phyloP scores from a whole-genome alignment of 164 flowering plant species.

The Protea cynaroides region DNA sequence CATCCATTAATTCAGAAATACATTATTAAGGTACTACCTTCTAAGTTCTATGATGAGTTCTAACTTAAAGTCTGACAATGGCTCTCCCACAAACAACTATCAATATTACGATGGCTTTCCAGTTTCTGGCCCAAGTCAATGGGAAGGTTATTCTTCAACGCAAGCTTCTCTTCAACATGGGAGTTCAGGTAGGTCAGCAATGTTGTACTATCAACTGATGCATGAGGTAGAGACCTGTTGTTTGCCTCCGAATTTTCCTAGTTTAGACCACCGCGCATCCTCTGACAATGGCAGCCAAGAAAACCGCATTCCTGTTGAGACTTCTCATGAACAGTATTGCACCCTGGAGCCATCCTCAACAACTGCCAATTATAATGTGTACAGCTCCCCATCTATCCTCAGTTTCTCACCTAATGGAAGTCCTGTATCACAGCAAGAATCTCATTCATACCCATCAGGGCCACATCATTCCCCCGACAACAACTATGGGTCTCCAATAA shows the following conservation, averaged over 20 bases:
- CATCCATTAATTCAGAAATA: not conserved
- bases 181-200: constrained; percentile 17
- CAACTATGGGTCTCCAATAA: constrained; percentile 29
- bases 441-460: constrained; percentile 32
- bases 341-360: constrained; percentile 49
- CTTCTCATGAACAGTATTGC: constrained; percentile 29
- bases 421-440: constrained; percentile 37
- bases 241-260: constrained; percentile 17
- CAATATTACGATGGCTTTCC: constrained; percentile 7
- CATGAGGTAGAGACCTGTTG: constrained; percentile 22
- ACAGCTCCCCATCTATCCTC: constrained; percentile 39
- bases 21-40: not conserved
- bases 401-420: constrained; percentile 46
- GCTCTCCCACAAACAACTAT: constrained; percentile 6
- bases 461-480: constrained; percentile 35
- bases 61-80: constrained; percentile 5
- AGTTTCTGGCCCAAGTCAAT: constrained; percentile 4
- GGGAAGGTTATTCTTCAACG: constrained; percentile 17
- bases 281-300: constrained; percentile 26
- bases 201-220: constrained; percentile 22
- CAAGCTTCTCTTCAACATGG: constrained; percentile 29
- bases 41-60: constrained; percentile 2
- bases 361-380: constrained; percentile 15
- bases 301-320: constrained; percentile 14
- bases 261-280: constrained; percentile 16